Percentiles rank a stretch among this genome's conserved stretches.
phyloP scores from a whole-genome alignment of 2,329 filamentous ascomycete genomes.

The Penicillium sp. region DNA sequence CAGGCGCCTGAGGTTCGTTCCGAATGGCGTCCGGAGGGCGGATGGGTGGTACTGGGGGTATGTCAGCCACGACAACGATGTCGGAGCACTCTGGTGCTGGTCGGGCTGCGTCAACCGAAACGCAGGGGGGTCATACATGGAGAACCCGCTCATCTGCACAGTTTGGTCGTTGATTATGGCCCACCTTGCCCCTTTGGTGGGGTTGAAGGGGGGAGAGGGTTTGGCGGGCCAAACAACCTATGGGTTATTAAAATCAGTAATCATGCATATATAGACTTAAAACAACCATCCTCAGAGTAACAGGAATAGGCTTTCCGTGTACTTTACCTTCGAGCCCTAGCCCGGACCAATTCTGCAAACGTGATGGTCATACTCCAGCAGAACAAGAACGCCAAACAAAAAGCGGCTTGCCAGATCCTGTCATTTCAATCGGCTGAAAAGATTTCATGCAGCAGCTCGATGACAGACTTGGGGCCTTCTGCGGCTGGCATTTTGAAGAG shows the following conservation, averaged over 20 bases:
- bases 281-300: background rate
- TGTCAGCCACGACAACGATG: background rate
- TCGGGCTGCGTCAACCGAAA: background rate
- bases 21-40: background rate
- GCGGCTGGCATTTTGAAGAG: background rate
- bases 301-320: background rate
- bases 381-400: background rate
- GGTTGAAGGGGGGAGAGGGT: background rate
- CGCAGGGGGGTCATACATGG: no score
- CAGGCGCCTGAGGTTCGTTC: background rate
- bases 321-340: background rate
- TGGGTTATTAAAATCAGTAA: background rate
- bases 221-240: background rate
- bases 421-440: background rate
- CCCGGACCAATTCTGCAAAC: background rate
- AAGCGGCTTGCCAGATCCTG: background rate
- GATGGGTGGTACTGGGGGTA: background rate
- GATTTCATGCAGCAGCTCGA: background rate
- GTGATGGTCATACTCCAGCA: background rate
- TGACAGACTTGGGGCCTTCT: background rate
- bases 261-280: background rate
- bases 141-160: no score
- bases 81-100: background rate
- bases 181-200: background rate
- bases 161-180: no score